Conservation (phyloP, 176 grass and related monocot genomes). For the Puya raimondii region DNA sequence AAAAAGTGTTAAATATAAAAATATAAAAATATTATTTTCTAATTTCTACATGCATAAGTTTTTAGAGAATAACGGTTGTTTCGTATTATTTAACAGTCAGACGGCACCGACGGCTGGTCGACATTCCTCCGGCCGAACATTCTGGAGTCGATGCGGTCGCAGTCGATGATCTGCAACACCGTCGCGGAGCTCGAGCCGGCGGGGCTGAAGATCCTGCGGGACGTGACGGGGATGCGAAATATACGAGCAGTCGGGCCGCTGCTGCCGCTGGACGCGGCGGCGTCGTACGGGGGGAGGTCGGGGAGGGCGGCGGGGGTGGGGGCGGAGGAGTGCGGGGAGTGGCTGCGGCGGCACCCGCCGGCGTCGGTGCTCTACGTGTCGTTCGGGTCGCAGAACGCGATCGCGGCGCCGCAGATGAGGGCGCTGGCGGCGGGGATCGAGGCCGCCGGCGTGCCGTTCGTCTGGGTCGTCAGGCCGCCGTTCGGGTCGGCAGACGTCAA, state of each 20-base stretch:
- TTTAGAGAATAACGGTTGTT: too few species aligned
- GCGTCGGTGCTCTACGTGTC: slow-evolving; percentile 47
- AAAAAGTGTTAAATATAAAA: too few species aligned
- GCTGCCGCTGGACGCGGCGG: slow-evolving; percentile 7
- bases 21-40: too few species aligned
- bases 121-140: slow-evolving; percentile 7
- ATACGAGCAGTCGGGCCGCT: slow-evolving; percentile 40
- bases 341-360: slow-evolving; percentile 36
- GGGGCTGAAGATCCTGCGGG: slow-evolving; percentile 40
- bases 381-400: slow-evolving; percentile 54
- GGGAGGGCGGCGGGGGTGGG: background rate
- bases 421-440: slow-evolving; percentile 47
- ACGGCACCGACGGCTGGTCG: background rate
- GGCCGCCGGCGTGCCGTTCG: slow-evolving; percentile 36
- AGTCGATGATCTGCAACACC: slow-evolving; percentile 36
- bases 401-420: slow-evolving; percentile 36
- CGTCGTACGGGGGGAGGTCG: background rate
- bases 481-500: slow-evolving; percentile 26
- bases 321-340: slow-evolving; percentile 13
- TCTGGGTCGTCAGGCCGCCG: slow-evolving; percentile 50
- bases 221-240: background rate
- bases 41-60: too few species aligned
- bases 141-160: slow-evolving; percentile 9
- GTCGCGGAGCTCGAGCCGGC: slow-evolving; percentile 38
- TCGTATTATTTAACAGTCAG: background rate